A percentile compares a stretch with the other conserved stretches of the same genome.
These are phyloP conservation scores for Pisolithus albus DNA, from an alignment of 768 basidiomycete species.

Conservation along the genomic window DNA sequence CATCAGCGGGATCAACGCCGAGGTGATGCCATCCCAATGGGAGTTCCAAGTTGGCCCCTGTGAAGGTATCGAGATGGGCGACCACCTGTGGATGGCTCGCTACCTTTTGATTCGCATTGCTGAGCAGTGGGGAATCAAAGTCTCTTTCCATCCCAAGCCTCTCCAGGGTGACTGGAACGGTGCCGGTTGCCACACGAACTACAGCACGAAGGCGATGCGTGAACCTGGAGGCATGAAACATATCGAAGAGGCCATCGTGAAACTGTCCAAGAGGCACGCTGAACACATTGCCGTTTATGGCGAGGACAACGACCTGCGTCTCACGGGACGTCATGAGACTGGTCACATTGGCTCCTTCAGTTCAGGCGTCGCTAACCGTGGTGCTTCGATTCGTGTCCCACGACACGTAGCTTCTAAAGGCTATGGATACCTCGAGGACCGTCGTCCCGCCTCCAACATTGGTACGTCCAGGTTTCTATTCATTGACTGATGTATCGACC, in stretches of 20 bases:
- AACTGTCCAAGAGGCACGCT: constrained; percentile 81
- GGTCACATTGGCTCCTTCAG: constrained; percentile 88
- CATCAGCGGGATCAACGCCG: constrained; percentile 99
- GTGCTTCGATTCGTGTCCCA: constrained; percentile 94
- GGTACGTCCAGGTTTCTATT: constrained; percentile 44
- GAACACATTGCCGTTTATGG: constrained; percentile 98
- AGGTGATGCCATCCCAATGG: constrained; percentile 99
- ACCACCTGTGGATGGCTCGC: constrained; percentile 99
- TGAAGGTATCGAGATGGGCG: constrained; percentile 96
- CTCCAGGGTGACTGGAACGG: constrained; percentile 98
- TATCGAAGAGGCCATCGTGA: constrained; percentile 92
- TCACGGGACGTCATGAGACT: constrained; percentile 97
- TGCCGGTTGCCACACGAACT: constrained; percentile 98
- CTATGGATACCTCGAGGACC: constrained; percentile 93
- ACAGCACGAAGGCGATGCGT: constrained; percentile 90
- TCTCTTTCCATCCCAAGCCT: constrained; percentile 99
- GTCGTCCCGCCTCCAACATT: constrained; percentile 97
- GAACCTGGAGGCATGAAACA: constrained; percentile 87
- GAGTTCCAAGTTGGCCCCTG: constrained; percentile 99
- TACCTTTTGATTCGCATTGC: constrained; percentile 94
- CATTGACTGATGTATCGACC: neutral
- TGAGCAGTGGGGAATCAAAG: constrained; percentile 95
- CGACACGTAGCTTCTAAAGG: constrained; percentile 89
- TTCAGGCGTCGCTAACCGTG: constrained; percentile 95
- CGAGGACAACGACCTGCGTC: constrained; percentile 92